phyloP scores from a whole-genome alignment of 306 rosid species.

The Hylodesmum podocarpum region DNA sequence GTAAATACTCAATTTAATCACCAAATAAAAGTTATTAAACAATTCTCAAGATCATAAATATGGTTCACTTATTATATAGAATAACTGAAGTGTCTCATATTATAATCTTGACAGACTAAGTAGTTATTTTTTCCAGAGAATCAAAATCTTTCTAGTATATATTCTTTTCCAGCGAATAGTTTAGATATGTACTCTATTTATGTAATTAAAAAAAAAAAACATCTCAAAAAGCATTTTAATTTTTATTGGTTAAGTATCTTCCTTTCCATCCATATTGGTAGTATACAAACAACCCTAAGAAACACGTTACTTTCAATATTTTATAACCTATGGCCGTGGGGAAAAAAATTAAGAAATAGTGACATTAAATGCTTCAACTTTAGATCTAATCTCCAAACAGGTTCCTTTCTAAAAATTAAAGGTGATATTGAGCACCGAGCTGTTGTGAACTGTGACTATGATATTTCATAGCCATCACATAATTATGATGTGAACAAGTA shows the following conservation, averaged over 20 bases:
- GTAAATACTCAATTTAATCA: neutral
- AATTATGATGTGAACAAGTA: neutral
- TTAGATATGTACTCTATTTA: too few species aligned
- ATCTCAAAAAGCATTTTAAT: too few species aligned
- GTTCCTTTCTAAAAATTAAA: neutral
- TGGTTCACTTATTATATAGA: too few species aligned
- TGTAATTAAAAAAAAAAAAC: too few species aligned
- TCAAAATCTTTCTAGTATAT: too few species aligned
- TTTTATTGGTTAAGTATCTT: too few species aligned
- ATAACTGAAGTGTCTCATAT: too few species aligned
- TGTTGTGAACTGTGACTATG: neutral
- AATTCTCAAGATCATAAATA: too few species aligned
- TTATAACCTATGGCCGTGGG: neutral
- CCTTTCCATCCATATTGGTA: neutral
- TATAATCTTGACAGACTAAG: too few species aligned
- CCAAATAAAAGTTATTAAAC: neutral
- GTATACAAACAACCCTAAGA: neutral
- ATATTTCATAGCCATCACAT: neutral
- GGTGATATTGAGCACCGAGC: neutral
- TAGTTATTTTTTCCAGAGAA: too few species aligned
- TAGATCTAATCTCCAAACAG: neutral
- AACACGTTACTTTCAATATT: neutral
- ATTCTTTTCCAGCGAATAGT: too few species aligned
- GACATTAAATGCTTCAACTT: neutral
- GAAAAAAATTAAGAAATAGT: neutral